Evolutionary conservation across 257 asterid species (phyloP), one percentile per base, ranked within the genome.

Genomic region (Solanum appendiculatum): DNA sequence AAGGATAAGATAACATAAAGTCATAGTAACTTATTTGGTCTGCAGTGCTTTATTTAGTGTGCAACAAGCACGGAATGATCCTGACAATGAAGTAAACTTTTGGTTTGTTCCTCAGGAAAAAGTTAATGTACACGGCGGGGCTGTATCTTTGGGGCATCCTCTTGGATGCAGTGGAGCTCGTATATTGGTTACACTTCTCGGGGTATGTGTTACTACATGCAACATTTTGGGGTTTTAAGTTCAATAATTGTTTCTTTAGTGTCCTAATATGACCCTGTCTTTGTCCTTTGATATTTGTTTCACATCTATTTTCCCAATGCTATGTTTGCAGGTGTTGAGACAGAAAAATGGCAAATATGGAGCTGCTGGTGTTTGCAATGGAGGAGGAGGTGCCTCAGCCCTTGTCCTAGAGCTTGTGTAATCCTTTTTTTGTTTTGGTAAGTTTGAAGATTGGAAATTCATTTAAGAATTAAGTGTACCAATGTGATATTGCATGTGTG

Each of bases 141-240:
- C 99, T 29, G 98, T 97, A 82, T 90, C 98, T 27, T 91, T 97
- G 89, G 99, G 99, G 46, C 99, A 97, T 88, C 99, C 99, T 87
- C 97, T 97, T 9, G 99, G 99, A 42, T 97, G 99, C 93, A 97
- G 99, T 92, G 99, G 99, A 85, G 99, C 99, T 48, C 98, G 99
- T 88, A 94, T 97, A 89, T 89, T 97, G 92, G 98, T 94, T 88
- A 91, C 99, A 75, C 99, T 97, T 87, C 88, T 97, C 90, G 99
- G 99, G 98, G 99, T 97, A 94, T 58, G 94, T 82, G 44, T 63
- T 58, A 85, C 66, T 29, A 20, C 51, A n/a, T 33, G 29, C 68
- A 29, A 81, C 7, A 48, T 48, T 78, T 48, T 54, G 42, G 68
- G 21, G 12, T 81, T 81, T 46, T 81, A 18, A 48, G 25, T 81